Evolutionary conservation across 495 filamentous ascomycete species (phyloP).

Genomic region (Rhizodiscina lignyota): DNA sequence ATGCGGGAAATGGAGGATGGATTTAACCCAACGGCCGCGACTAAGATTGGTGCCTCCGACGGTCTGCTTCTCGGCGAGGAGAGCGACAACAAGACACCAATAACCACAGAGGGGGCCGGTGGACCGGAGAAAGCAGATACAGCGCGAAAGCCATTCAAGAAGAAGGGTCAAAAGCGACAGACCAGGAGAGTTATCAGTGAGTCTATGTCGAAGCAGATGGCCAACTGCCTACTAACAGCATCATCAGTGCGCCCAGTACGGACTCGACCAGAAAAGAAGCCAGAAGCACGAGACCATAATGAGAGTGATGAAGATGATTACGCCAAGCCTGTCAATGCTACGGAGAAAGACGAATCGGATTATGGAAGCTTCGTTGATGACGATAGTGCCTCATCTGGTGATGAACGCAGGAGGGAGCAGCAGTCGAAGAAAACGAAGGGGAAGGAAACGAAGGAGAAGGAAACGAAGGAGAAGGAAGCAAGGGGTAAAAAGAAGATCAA

Average conservation of each 20-base stretch:
- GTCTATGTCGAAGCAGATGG: no score
- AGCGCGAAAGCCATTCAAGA: constrained; percentile 53
- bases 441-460: constrained; percentile 10
- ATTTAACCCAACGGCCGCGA: constrained; percentile 7
- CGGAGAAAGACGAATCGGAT: constrained; percentile 21
- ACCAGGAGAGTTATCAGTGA: constrained; percentile 65
- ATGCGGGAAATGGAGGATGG: constrained; percentile 63
- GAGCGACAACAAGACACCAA: constrained; percentile 40
- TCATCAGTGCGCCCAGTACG: constrained; percentile 17
- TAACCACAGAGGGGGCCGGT: constrained; percentile 47
- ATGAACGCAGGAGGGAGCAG: constrained; percentile 5
- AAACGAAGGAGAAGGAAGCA: constrained; percentile 15
- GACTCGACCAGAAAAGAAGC: constrained; percentile 9
- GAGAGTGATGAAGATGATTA: constrained; percentile 1
- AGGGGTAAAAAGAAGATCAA: constrained; percentile 41
- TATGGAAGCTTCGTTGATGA: no score
- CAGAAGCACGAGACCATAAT: background rate
- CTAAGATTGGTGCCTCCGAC: constrained; percentile 3
- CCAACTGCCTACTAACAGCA: constrained; percentile 2
- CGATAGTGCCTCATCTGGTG: constrained; percentile 1
- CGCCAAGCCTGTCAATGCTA: background rate
- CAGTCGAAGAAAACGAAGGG: constrained; percentile 19
- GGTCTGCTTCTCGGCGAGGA: constrained; percentile 31
- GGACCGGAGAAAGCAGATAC: constrained; percentile 30
- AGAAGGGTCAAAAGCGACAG: constrained; percentile 81